phyloP scores from a whole-genome alignment of 2,329 filamentous ascomycete species.

The Verticillium isaacii region DNA sequence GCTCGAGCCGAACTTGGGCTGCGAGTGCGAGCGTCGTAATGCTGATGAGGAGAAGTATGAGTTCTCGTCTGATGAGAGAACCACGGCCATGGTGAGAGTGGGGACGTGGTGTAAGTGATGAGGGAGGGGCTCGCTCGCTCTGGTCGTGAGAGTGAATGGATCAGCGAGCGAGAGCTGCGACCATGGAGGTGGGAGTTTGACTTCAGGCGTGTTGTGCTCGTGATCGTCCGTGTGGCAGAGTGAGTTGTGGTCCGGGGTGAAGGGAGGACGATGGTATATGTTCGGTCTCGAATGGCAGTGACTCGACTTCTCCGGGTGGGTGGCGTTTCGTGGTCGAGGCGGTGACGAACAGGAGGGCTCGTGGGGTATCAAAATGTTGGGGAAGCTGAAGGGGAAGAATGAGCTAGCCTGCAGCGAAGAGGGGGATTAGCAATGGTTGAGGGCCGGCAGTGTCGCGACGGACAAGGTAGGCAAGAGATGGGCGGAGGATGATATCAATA shows the following conservation, averaged over 20 bases:
- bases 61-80: conserved; percentile 52
- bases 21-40: conserved; percentile 56
- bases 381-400: neutral
- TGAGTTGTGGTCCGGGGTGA: neutral
- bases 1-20: conserved; percentile 47
- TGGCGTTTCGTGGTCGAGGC: neutral
- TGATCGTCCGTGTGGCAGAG: neutral
- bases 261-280: neutral
- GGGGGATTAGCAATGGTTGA: neutral
- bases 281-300: neutral
- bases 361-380: neutral
- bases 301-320: neutral
- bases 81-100: conserved; percentile 44
- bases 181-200: conserved; percentile 5
- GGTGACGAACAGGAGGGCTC: neutral
- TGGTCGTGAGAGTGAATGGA: conserved; percentile 3
- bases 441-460: neutral
- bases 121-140: conserved; percentile 7
- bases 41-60: conserved; percentile 49
- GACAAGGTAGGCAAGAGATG: neutral
- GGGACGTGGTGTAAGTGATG: conserved; percentile 6
- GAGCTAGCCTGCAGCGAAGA: neutral
- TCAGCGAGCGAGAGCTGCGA: conserved; percentile 2
- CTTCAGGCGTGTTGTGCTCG: neutral
- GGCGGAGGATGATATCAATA: neutral